These are phyloP conservation scores for Hansenula anomala DNA, from an alignment of 1,139 yeast genomes.

Conservation along the genomic window DNA sequence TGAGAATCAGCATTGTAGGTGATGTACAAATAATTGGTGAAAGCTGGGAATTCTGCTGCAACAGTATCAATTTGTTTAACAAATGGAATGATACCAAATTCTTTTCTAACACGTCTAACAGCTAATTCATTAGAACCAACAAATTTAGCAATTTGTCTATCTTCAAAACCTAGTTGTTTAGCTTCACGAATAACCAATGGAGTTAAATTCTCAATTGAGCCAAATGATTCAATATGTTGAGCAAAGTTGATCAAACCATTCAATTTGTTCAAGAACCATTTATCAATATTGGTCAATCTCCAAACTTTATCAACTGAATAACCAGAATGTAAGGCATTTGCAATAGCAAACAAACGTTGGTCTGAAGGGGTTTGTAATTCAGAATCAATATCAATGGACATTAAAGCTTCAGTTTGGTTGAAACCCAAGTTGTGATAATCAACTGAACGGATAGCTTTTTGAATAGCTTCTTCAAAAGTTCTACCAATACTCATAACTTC, in stretches of 20 bases:
- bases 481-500: constrained; percentile 99
- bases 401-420: constrained; percentile 78
- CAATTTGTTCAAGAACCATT: constrained; percentile 93
- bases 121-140: constrained; percentile 90
- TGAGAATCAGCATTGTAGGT: constrained; percentile 92
- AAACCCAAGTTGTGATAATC: constrained; percentile 95
- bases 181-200: constrained; percentile 77
- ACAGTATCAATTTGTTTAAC: constrained; percentile 98
- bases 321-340: constrained; percentile 82
- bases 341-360: constrained; percentile 94
- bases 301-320: constrained; percentile 91
- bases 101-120: constrained; percentile 85
- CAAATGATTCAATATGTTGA: constrained; percentile 54
- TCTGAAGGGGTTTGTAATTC: constrained; percentile 96
- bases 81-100: constrained; percentile 83
- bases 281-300: constrained; percentile 89
- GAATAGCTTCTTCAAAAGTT: constrained; percentile 96
- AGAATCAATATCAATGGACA: constrained; percentile 85
- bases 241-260: constrained; percentile 69
- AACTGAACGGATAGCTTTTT: constrained; percentile 94
- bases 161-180: constrained; percentile 95
- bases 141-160: constrained; percentile 91
- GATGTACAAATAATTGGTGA: constrained; percentile 89
- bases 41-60: constrained; percentile 98
- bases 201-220: constrained; percentile 50